phyloP scores from a whole-genome alignment of 2,329 filamentous ascomycete species.

The Fusarium albosuccineum region DNA sequence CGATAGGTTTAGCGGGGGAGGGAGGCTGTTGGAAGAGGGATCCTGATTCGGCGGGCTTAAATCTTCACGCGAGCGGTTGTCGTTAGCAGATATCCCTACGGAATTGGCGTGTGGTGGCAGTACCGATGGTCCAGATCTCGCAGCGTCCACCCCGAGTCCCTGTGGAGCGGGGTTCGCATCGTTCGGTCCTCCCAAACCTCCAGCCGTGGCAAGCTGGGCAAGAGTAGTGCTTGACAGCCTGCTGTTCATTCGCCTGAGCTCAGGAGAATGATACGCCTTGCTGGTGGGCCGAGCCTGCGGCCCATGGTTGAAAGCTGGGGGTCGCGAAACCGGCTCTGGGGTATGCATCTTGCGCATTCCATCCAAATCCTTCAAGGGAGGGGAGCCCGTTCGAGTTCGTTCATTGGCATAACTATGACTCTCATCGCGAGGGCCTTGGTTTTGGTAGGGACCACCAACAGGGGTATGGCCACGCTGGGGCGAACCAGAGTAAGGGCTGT shows the following conservation, averaged over 20 bases:
- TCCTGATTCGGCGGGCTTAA: constrained; percentile 56
- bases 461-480: constrained; percentile 54
- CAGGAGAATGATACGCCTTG: constrained; percentile 78
- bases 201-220: constrained; percentile 81
- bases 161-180: constrained; percentile 48
- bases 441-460: constrained; percentile 56
- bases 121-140: constrained; percentile 61
- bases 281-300: constrained; percentile 77
- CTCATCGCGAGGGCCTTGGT: constrained; percentile 63
- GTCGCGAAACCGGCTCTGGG: constrained; percentile 81
- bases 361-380: constrained; percentile 65
- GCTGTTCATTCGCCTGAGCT: constrained; percentile 84
- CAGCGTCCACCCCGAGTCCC: constrained; percentile 51
- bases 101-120: constrained; percentile 63
- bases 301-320: constrained; percentile 83
- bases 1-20: constrained; percentile 57
- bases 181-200: constrained; percentile 62
- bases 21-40: constrained; percentile 53
- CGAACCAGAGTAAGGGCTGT: constrained; percentile 49
- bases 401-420: constrained; percentile 71
- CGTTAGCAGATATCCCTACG: constrained; percentile 67
- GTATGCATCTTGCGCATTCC: constrained; percentile 70
- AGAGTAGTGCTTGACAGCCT: constrained; percentile 87
- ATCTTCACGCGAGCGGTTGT: constrained; percentile 67
- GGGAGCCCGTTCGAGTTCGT: constrained; percentile 47